Base-by-base conservation (phyloP, 495 filamentous ascomycete genomes). In the Opeltia flavorubescens region DNA sequence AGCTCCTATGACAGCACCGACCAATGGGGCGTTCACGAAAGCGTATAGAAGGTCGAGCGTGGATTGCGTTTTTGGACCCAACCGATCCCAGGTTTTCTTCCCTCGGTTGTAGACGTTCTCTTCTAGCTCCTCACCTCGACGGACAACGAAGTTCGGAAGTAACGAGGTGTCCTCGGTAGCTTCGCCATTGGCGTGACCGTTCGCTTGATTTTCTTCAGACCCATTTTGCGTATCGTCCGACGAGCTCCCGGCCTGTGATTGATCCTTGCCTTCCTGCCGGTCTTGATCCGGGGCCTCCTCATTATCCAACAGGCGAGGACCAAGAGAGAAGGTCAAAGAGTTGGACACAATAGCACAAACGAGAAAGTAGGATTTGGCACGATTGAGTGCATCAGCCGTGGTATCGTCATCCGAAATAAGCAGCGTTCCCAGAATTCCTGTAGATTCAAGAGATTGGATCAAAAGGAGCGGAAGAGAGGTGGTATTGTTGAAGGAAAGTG, bases 401-500 rank as follows among this genome's bases (percentile, higher is more conserved):
- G 61, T 67, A 34, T 78, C 78, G 9, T 69, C 67, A 0, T 62
- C 63, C 15, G 60, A 57, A 21, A 66, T 56, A 20, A 81, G 64
- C 12, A 83, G 53, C 15, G 69, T 56, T 24, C 61, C 54, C 7
- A 88, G 60, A 39, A 84, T 78, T 6, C 81, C 81, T 0, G 82
- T 83, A 12, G 73, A 63, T 26, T 76, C 67, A 3, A 88, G 67
- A 5, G 77, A 74, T 46, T 81, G 68, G 28, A 85, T 66, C 2
- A 87, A 69, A 3, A 86, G 64, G 13, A 89, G 63, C 0, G 83
- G 83, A 27, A 86, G 74, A 24, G 70, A 75, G 1, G 79, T 84
- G 0, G 83, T 84, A 55, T 87, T 89, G 64, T 86, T 89, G 64
- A 87, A 85, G 33, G 78, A 68, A 40, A 84, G 69, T 1, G 80